Evolutionary conservation across 2,329 filamentous ascomycete species (phyloP).

Genomic region (Stylonectria norvegica): DNA sequence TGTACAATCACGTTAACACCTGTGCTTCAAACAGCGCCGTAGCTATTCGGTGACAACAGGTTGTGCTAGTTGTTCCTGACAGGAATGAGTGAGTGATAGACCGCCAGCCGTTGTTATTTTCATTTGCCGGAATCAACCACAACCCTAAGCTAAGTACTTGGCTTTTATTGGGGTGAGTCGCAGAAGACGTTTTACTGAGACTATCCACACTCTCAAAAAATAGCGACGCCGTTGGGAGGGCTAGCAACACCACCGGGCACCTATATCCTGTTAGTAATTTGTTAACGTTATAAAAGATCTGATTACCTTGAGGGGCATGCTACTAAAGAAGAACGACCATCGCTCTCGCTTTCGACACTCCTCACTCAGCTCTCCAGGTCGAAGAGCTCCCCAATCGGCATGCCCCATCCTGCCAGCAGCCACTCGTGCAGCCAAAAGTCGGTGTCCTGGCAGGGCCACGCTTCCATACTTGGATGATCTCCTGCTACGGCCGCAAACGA

Average conservation of each 20-base stretch:
- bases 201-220: too few species aligned
- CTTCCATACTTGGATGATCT: constrained; percentile 52
- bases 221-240: constrained; percentile 37
- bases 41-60: too few species aligned
- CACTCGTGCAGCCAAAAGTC: constrained; percentile 41
- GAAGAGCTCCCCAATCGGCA: constrained; percentile 39
- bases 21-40: too few species aligned
- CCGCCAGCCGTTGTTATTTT: too few species aligned
- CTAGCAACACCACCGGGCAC: constrained; percentile 37
- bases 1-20: too few species aligned
- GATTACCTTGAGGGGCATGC: constrained; percentile 40
- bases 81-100: too few species aligned
- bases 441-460: constrained; percentile 38
- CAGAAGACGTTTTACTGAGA: too few species aligned
- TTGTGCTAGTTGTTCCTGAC: too few species aligned
- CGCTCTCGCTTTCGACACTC: constrained; percentile 50
- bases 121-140: too few species aligned
- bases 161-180: too few species aligned
- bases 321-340: constrained; percentile 50
- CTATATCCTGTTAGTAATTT: constrained; percentile 10
- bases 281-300: background rate
- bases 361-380: constrained; percentile 36
- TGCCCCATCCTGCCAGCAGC: constrained; percentile 46
- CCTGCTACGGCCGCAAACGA: constrained; percentile 54
- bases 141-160: too few species aligned